These are phyloP conservation scores for Puccinia novopanici DNA, from an alignment of 1,284 basidiomycete species.

Conservation along the genomic window DNA sequence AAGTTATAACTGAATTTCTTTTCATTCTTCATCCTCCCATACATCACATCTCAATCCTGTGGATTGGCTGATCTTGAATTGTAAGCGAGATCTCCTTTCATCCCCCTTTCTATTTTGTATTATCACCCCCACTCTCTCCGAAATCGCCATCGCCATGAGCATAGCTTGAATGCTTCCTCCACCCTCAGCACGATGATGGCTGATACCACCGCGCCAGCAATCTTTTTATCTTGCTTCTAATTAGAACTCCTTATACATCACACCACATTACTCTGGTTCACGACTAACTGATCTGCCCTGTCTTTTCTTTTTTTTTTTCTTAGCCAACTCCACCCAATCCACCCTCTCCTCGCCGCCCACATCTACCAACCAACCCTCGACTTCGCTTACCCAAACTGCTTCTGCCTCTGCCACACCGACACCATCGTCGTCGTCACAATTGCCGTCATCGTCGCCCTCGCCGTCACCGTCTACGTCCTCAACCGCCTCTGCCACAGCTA, in stretches of 20 bases:
- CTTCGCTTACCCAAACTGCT: not conserved
- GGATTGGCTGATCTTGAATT: conserved; percentile 17
- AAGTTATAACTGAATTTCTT: not conserved
- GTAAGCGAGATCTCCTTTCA: conserved; percentile 25
- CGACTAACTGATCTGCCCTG: not conserved
- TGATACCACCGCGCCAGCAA: no score
- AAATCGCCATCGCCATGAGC: no score
- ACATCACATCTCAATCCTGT: not conserved
- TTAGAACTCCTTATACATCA: no score
- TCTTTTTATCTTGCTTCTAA: no score
- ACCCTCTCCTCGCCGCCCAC: not conserved
- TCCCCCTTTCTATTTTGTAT: not conserved
- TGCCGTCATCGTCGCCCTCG: not conserved
- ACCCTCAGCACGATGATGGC: no score
- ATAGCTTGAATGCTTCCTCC: no score
- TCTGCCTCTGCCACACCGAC: not conserved
- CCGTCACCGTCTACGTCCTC: not conserved
- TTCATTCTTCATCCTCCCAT: not conserved
- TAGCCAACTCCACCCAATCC: conserved; percentile 3
- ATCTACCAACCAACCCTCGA: not conserved
- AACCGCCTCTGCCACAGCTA: not conserved
- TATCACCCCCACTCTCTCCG: not conserved
- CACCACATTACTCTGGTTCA: no score
- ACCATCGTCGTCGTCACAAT: not conserved
- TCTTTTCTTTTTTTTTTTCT: not conserved